Base-by-base conservation (phyloP, 140 eudicot genomes). In the Senecio squalidus region DNA sequence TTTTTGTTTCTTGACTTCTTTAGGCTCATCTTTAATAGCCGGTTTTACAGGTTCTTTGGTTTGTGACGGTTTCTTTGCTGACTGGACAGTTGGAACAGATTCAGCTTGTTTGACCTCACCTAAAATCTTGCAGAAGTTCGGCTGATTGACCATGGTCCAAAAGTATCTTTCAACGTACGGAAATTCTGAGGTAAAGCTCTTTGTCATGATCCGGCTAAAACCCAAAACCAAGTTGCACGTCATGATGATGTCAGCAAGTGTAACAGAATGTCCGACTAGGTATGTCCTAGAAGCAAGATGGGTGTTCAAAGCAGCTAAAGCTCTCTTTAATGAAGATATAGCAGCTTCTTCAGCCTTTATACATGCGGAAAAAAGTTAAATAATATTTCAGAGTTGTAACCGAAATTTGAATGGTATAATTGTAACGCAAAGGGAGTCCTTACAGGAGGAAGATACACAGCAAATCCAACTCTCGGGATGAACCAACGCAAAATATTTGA, bases 91-190 rank as follows among this genome's bases (percentile, higher is more conserved):
- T 24, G 47, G 63, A 60, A 84, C 64, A 34, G 77, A 49, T 40
- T 60, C 75, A 4, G 79, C 69, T 66, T 84, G 89, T 30, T 72
- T 55, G n/a, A 81, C 67, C 29, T 62, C 85, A 45, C 89, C 94
- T 53, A 79, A 1, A 15, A 84, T 56, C 74, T 81, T 75, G 45
- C 50, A 25, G 64, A 81, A 66, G 20, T 78, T 81, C n/a, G 89
- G 89, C 43, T 84, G 89, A 17, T 31, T 57, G 9, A 57, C 49
- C 49, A 43, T 43, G n/a, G 49, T 43, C 49, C 49, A 43, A 13
- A 43, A 43, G 9, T 43, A 43, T 14, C 21, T 43, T 16, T 43
- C 49, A 43, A 43, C 49, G n/a, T 43, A 18, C 13, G 49, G 49
- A 57, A 30, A 57, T 30, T 57, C 63, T 8, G 63, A 31, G n/a